phyloP scores from a whole-genome alignment of 805 yeast species.

The Teunomyces barrocoloradensis region DNA sequence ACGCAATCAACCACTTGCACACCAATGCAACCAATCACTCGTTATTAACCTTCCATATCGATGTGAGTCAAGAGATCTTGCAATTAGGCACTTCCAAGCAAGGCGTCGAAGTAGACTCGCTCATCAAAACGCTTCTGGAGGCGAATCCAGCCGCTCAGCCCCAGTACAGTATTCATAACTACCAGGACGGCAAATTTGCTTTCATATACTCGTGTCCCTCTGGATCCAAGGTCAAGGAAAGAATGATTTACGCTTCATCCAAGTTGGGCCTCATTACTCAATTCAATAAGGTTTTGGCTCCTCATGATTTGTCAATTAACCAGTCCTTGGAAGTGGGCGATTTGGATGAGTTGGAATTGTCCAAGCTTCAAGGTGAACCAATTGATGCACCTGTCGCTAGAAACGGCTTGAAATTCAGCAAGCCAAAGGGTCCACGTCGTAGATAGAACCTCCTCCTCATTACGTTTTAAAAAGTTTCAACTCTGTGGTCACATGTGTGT shows the following conservation, averaged over 20 bases:
- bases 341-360: conserved; percentile 60
- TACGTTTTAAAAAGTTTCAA: conserved; percentile 6
- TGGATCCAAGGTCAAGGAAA: conserved; percentile 81
- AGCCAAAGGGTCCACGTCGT: conserved; percentile 71
- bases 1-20: conserved; percentile 20
- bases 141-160: conserved; percentile 44
- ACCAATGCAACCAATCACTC: conserved; percentile 18
- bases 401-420: conserved; percentile 39
- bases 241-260: conserved; percentile 90
- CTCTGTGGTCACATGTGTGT: conserved; percentile 22
- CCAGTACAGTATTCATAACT: conserved; percentile 53
- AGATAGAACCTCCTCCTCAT: conserved; percentile 18
- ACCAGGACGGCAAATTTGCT: conserved; percentile 36
- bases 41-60: conserved; percentile 52
- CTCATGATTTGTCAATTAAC: conserved; percentile 32
- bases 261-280: conserved; percentile 58
- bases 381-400: conserved; percentile 7
- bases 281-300: conserved; percentile 37
- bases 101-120: conserved; percentile 16
- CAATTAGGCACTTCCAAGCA: conserved; percentile 19
- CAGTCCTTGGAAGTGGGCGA: conserved; percentile 70
- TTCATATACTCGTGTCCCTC: conserved; percentile 90
- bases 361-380: conserved; percentile 35
- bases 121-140: conserved; percentile 19
- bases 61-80: conserved; percentile 44